Evolutionary conservation across 1,284 basidiomycete species (phyloP).

Genomic region (Xerocomus minutiporus): DNA sequence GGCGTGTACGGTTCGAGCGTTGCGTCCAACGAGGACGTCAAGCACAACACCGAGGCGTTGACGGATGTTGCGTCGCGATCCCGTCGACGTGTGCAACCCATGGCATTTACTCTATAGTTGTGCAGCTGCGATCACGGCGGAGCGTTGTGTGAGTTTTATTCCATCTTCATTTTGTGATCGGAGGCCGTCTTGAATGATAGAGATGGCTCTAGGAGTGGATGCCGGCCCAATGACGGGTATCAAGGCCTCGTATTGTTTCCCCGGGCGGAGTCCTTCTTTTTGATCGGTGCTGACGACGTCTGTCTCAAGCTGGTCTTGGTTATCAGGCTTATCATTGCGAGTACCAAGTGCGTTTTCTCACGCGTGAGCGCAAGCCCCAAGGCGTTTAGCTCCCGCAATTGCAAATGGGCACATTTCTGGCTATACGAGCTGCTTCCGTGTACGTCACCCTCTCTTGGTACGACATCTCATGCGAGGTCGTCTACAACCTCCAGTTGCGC

Average conservation of each 20-base stretch:
- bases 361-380: background rate
- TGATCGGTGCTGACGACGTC: conserved; percentile 19
- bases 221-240: conserved; percentile 59
- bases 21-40: conserved; percentile 34
- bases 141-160: conserved; percentile 31
- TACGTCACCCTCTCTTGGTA: conserved; percentile 2
- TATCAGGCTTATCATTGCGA: conserved; percentile 55
- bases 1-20: conserved; percentile 38
- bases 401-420: conserved; percentile 8
- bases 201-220: conserved; percentile 31
- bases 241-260: conserved; percentile 63
- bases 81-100: conserved; percentile 37
- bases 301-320: conserved; percentile 57
- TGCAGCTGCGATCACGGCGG: conserved; percentile 52
- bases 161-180: conserved; percentile 1
- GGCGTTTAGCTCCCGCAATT: background rate
- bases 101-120: conserved; percentile 22
- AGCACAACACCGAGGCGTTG: conserved; percentile 52
- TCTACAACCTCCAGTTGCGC: background rate
- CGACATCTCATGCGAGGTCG: background rate
- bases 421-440: conserved; percentile 14
- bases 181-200: conserved; percentile 29
- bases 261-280: conserved; percentile 18
- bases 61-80: conserved; percentile 39
- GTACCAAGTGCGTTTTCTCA: conserved; percentile 25